These are phyloP conservation scores for Cicer arietinum DNA, from an alignment of 306 rosid species.

Conservation along the genomic window DNA sequence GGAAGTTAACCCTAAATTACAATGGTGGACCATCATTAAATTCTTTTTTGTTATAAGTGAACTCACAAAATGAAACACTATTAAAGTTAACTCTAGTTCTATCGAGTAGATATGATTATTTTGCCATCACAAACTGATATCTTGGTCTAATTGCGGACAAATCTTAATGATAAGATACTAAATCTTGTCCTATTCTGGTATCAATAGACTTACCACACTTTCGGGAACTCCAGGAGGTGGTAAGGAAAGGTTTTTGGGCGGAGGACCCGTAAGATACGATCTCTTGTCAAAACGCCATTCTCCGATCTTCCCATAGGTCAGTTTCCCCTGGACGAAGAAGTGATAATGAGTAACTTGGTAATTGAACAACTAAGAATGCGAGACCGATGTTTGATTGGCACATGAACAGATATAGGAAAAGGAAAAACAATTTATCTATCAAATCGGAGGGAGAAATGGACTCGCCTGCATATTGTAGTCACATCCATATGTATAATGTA, in stretches of 20 bases:
- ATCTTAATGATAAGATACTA: background rate
- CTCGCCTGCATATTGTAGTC: conserved; percentile 78
- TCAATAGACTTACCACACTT: conserved; percentile 75
- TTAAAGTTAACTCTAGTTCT: background rate
- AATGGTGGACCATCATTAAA: no score
- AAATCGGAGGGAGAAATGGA: conserved; percentile 34
- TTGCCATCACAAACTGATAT: background rate
- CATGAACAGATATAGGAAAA: conserved; percentile 13
- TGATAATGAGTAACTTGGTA: conserved; percentile 6
- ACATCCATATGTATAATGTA: conserved; percentile 91
- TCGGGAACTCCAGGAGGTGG: conserved; percentile 96
- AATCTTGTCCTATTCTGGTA: background rate
- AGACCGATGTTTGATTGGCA: no score
- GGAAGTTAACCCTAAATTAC: no score
- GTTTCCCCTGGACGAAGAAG: conserved; percentile 62
- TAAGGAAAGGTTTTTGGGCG: conserved; percentile 77
- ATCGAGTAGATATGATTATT: background rate
- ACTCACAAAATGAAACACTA: background rate
- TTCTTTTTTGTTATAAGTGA: background rate
- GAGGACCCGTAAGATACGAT: conserved; percentile 80
- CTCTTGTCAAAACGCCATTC: conserved; percentile 99
- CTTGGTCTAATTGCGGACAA: background rate
- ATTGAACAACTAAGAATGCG: conserved; percentile 19
- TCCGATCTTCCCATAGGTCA: conserved; percentile 83
- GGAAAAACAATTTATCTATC: conserved; percentile 13